phyloP scores from a whole-genome alignment of 108 stramenopile species.

The Fragilaria radians region DNA sequence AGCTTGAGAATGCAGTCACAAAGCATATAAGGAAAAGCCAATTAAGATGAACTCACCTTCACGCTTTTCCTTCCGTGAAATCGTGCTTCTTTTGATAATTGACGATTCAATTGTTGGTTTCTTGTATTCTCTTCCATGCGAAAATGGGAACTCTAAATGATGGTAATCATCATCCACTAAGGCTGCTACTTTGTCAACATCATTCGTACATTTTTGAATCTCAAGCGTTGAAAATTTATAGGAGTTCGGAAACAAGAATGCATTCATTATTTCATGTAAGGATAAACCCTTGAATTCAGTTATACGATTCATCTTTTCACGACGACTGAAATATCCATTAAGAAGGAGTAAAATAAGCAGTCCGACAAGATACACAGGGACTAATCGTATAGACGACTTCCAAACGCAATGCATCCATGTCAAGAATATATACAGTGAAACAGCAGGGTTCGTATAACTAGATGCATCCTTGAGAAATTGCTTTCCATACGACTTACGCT shows the following conservation, averaged over 20 bases:
- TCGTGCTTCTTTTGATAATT: slow-evolving; percentile 17
- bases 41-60: not conserved
- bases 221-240: slow-evolving; percentile 32
- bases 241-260: slow-evolving; percentile 41
- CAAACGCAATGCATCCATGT: slow-evolving; percentile 71
- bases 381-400: slow-evolving; percentile 30
- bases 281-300: slow-evolving; percentile 1
- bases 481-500: not conserved
- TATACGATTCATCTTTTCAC: not conserved
- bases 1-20: not conserved
- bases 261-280: slow-evolving; percentile 29
- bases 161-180: slow-evolving; percentile 38
- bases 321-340: slow-evolving; percentile 3
- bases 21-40: too few relatives aligned
- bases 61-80: not conserved
- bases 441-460: slow-evolving; percentile 33
- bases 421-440: slow-evolving; percentile 39
- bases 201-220: slow-evolving; percentile 44
- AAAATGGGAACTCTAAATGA: slow-evolving; percentile 81
- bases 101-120: slow-evolving; percentile 57
- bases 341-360: slow-evolving; percentile 38
- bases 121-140: slow-evolving; percentile 60
- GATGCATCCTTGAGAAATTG: slow-evolving; percentile 22
- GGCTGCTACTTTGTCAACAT: slow-evolving; percentile 14
- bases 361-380: slow-evolving; percentile 39